Base-by-base conservation (phyloP, 1,284 basidiomycete species). In the Cystobasidium slooffiae region DNA sequence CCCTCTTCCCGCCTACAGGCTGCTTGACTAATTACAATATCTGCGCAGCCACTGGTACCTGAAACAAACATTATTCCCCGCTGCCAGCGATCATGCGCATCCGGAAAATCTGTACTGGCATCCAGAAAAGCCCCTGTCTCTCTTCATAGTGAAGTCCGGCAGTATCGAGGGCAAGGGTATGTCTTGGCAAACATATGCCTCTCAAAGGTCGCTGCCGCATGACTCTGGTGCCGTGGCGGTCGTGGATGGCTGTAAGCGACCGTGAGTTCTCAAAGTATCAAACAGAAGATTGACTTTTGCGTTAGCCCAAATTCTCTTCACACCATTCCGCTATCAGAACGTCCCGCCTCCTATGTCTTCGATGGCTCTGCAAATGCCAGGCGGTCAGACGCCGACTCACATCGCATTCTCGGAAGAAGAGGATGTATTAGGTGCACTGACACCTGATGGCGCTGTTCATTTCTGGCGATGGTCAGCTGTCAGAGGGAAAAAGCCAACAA, bases 311-410 rank as follows among this genome's bases (percentile, higher is more conserved):
- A 84, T 93, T 61, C 87, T 95, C 3, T 84, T 98, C 55, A 99
- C 96, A 0, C 92, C 96, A 4, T 98, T 99, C 86, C 87, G 94
- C 46, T 88, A 88, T 3, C 93, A 97, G 83, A 97, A 96, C 80
- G 88, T 96, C 0, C 96, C 96, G 4, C 96, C 96, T 20, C 97
- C 96, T 0, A 97, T 98, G 94, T 91, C 90, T 0, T 90, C 93
- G 0, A 86, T 64, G 16, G 39, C 46, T 39, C 20, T 70, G 8
- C 47, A 37, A 55, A 39, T 44, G 9, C 24, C 68, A 6, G 12
- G 41, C 9, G 52, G 43, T 16, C 82, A 76, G 78, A 81, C 87
- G 0, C 91, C 92, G 0, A 82, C 89, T 2, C 89, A 95, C 80
- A 83, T 89, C 3, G 84, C 89, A 1, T 88, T 93, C 76, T 88